A percentile compares a stretch with the other conserved stretches of the same genome.
These are phyloP conservation scores for Biscogniauxia sp. DNA, from an alignment of 2,329 filamentous ascomycete species.

Conservation along the genomic window DNA sequence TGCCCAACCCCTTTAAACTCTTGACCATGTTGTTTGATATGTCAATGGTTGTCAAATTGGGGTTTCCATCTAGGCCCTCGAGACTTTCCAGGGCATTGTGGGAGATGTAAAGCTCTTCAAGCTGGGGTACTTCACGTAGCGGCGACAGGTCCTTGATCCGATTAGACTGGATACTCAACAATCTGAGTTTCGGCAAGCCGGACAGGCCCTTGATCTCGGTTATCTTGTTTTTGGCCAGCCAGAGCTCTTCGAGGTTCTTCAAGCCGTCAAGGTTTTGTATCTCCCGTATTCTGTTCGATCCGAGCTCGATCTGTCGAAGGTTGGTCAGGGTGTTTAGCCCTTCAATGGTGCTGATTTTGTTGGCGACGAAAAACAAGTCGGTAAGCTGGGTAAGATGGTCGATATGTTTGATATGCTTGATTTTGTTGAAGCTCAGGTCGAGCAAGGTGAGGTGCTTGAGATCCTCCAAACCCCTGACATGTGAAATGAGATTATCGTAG, in stretches of 20 bases:
- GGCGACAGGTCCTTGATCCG: conserved; percentile 77
- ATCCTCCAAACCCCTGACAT: conserved; percentile 78
- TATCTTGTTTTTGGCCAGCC: conserved; percentile 97
- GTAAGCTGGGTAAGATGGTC: conserved; percentile 72
- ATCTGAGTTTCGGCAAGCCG: conserved; percentile 74
- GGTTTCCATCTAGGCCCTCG: conserved; percentile 66
- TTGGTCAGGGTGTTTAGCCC: conserved; percentile 72
- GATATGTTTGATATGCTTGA: conserved; percentile 95
- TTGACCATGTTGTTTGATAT: conserved; percentile 84
- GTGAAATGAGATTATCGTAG: conserved; percentile 92
- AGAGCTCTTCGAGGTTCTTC: conserved; percentile 78
- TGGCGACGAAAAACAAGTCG: conserved; percentile 90
- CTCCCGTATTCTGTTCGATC: conserved; percentile 86
- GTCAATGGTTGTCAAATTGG: conserved; percentile 74
- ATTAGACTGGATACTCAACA: conserved; percentile 94
- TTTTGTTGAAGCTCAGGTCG: conserved; percentile 97
- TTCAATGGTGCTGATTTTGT: conserved; percentile 88
- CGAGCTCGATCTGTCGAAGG: conserved; percentile 82
- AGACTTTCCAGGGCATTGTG: conserved; percentile 86
- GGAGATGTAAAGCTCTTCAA: conserved; percentile 94
- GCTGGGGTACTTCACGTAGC: conserved; percentile 67
- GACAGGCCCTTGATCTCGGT: conserved; percentile 74
- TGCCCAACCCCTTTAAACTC: conserved; percentile 69
- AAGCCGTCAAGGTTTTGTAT: conserved; percentile 82
- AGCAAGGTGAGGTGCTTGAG: conserved; percentile 74